Conservation (phyloP, 139 green algal species). For the Monoraphidium neglectum region DNA sequence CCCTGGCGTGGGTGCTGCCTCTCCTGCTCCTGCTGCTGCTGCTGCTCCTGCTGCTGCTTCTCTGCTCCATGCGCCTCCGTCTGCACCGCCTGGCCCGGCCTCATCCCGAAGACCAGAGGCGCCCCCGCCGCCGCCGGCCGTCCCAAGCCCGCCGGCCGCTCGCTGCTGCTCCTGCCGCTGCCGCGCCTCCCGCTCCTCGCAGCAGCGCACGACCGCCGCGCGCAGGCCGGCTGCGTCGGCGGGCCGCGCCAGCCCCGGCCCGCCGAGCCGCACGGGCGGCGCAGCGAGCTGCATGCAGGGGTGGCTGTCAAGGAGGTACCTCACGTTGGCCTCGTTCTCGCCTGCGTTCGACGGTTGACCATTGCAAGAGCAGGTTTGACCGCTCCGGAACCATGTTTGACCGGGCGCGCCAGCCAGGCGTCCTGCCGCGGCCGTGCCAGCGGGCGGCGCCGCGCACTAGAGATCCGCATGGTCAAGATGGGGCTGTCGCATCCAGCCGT, state of each 20-base stretch:
- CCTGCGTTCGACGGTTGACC: no score
- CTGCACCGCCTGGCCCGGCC: neutral
- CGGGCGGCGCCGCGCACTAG: no score
- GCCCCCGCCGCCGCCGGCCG: no score
- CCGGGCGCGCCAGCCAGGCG: no score
- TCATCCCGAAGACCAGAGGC: no score
- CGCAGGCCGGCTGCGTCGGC: neutral
- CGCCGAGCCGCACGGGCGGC: constrained; percentile 57
- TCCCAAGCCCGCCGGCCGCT: neutral
- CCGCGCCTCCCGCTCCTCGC: neutral
- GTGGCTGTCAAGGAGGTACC: constrained; percentile 82
- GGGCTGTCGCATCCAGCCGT: no score
- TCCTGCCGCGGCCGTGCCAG: no score
- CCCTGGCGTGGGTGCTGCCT: neutral
- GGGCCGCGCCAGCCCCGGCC: constrained; percentile 52
- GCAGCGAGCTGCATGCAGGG: constrained; percentile 57
- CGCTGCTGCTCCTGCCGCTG: neutral
- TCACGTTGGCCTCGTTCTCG: constrained; percentile 93
- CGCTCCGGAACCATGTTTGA: no score
- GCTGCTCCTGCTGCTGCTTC: neutral
- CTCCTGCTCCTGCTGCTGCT: neutral
- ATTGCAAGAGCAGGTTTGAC: no score
- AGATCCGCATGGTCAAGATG: no score
- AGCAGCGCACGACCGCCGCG: neutral
- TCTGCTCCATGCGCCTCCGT: constrained; percentile 1